Percentiles rank a stretch among this genome's conserved stretches.
phyloP scores from a whole-genome alignment of 371 early-diverging fungal species.

The Mortierella sp. region DNA sequence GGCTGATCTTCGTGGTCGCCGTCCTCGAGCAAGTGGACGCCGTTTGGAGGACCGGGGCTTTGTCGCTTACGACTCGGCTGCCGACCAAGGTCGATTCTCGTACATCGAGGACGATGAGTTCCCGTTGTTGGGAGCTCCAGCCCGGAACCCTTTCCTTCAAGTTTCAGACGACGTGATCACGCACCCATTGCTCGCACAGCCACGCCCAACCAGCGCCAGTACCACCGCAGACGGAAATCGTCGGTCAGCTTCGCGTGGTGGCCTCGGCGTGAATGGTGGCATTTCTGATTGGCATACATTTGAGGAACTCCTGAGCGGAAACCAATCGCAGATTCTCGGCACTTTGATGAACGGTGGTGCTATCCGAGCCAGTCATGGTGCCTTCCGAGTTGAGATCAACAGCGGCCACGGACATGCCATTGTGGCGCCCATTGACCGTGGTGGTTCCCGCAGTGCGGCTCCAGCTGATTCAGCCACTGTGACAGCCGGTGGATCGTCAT shows the following conservation, averaged over 20 bases:
- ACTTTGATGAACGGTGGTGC: constrained; percentile 66
- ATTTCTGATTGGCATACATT: constrained; percentile 73
- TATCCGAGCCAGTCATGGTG: constrained; percentile 59
- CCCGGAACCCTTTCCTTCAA: constrained; percentile 41
- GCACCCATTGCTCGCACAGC: constrained; percentile 79
- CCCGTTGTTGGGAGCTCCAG: constrained; percentile 47
- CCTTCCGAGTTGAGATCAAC: constrained; percentile 69
- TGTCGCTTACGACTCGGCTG: constrained; percentile 37
- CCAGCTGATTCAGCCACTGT: constrained; percentile 20
- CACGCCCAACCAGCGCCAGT: constrained; percentile 48
- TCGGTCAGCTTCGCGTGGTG: constrained; percentile 40
- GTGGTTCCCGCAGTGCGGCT: constrained; percentile 28
- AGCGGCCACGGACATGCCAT: constrained; percentile 59
- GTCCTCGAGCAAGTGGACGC: constrained; percentile 39
- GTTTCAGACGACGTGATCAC: constrained; percentile 71
- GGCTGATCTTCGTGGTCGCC: constrained; percentile 48
- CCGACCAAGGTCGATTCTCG: constrained; percentile 50
- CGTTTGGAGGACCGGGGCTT: constrained; percentile 56
- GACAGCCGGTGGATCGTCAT: constrained; percentile 14
- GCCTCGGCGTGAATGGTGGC: constrained; percentile 24
- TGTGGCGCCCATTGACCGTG: constrained; percentile 49
- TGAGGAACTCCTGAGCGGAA: constrained; percentile 82
- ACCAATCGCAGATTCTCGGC: constrained; percentile 76
- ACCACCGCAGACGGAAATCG: constrained; percentile 27
- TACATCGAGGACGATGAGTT: constrained; percentile 53